Conservation (phyloP, 495 filamentous ascomycete genomes). For the Aspergillus nanangensis region DNA sequence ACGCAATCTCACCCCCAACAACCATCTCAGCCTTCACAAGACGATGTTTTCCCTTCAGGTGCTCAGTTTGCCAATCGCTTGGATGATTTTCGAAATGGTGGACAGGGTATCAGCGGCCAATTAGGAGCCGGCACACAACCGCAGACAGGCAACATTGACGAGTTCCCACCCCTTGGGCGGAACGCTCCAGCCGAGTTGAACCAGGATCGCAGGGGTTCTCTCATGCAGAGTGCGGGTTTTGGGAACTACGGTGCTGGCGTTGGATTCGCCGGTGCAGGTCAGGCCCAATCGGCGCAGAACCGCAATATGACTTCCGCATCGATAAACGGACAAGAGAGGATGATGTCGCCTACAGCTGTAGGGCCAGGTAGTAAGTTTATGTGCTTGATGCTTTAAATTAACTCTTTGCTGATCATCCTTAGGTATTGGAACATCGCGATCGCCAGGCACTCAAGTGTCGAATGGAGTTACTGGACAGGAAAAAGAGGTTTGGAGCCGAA, state of each 20-base stretch:
- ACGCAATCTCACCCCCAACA: constrained; percentile 54
- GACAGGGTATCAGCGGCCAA: constrained; percentile 58
- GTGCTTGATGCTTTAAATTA: not conserved
- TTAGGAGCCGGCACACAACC: constrained; percentile 51
- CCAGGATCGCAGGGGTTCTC: constrained; percentile 57
- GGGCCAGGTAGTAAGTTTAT: constrained; percentile 14
- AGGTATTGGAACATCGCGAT: constrained; percentile 40
- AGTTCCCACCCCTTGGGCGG: constrained; percentile 79
- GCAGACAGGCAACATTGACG: constrained; percentile 67
- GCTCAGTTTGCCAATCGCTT: constrained; percentile 51
- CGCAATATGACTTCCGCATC: constrained; percentile 24
- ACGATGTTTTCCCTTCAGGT: constrained; percentile 47
- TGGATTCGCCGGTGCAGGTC: constrained; percentile 32
- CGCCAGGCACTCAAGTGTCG: constrained; percentile 35
- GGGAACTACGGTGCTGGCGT: constrained; percentile 48
- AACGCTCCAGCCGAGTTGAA: constrained; percentile 65
- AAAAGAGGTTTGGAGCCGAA: constrained; percentile 37
- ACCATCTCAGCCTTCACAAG: constrained; percentile 54
- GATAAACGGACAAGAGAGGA: constrained; percentile 29
- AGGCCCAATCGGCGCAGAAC: constrained; percentile 22
- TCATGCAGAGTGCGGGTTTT: constrained; percentile 65
- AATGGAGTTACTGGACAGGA: constrained; percentile 39
- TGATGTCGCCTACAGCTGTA: constrained; percentile 26
- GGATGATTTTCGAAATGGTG: constrained; percentile 55
- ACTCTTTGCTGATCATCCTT: constrained; percentile 11